Base-by-base conservation (phyloP, 2,329 filamentous ascomycete species). In the Botrytis hyacinthi region DNA sequence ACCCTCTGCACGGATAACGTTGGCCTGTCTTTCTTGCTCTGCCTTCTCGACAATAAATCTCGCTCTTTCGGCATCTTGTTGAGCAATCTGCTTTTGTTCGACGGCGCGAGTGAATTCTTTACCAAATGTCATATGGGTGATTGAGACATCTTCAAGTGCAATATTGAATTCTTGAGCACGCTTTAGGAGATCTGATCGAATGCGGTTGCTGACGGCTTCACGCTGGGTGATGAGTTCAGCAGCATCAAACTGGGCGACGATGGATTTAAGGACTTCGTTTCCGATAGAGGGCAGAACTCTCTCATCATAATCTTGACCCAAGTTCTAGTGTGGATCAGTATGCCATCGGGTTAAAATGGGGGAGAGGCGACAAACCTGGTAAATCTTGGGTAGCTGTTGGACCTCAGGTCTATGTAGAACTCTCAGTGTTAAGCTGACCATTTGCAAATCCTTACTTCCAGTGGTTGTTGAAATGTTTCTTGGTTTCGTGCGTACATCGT, bases 51-150 rank as follows among this genome's bases (percentile, higher is more conserved):
- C 96, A 79, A 99, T 97, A 87, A 99, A 99, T 78, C 96, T 90
- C 67, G 96, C 96, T 77, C 96, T 90, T 88, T 99, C 96, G 76
- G 96, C 96, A 82, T 99, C 96, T 85, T 99, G 96, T 86, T 99
- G 96, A 73, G 96, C 96, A 83, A 99, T 99, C 88, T 99, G 96
- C 91, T 99, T 99, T 90, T 99, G 96, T 87, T 99, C 96, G 80
- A 99, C 96, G 77, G 96, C 96, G 84, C 93, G 93, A 75, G 96
- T 99, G 88, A 99, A 99, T 85, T 99, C 96, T 84, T 95, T 95
- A 79, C 96, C 96, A 83, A 99, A 99, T 71, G 96, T 99, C 96
- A 99, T 99, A 88, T 99, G 96, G 75, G 96, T 99, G 84, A 99
- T 99, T 82, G 94, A 97, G 75, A 99, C 96, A 82, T 99, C 96